Evolutionary conservation across 495 filamentous ascomycete genomes (phyloP).

Genomic region (Talaromyces nanjingensis): DNA sequence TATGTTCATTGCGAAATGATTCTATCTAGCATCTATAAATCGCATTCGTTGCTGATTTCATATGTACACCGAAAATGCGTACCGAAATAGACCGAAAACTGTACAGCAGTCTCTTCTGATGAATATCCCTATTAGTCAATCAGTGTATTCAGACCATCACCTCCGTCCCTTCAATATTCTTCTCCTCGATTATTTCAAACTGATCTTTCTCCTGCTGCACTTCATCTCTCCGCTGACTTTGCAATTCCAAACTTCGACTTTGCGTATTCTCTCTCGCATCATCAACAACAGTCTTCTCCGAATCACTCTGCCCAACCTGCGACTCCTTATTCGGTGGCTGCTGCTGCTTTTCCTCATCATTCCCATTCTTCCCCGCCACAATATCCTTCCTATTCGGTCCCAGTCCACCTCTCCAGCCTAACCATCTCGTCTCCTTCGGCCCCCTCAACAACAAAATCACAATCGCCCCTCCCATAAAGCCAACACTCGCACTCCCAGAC

Average conservation of each 20-base stretch:
- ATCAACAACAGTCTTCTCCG: background rate
- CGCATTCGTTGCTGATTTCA: background rate
- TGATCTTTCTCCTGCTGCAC: background rate
- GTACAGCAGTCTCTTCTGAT: background rate
- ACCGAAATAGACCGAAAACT: background rate
- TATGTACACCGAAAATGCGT: background rate
- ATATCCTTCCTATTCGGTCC: slow-evolving; percentile 3
- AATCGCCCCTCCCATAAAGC: slow-evolving; percentile 54
- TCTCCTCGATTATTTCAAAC: background rate
- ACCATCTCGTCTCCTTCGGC: slow-evolving; percentile 64
- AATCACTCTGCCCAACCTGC: slow-evolving; percentile 3
- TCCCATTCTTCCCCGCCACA: background rate
- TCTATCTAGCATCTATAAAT: background rate
- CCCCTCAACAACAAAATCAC: slow-evolving; percentile 51
- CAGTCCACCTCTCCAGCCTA: slow-evolving; percentile 64
- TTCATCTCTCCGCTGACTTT: background rate
- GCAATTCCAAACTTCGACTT: no score
- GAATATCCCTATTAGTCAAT: background rate
- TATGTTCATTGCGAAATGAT: background rate
- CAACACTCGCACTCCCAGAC: slow-evolving; percentile 61
- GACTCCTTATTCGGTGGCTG: background rate
- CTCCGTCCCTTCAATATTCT: background rate
- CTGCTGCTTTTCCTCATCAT: slow-evolving; percentile 4
- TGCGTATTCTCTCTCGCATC: background rate
- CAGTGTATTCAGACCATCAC: background rate